phyloP scores from a whole-genome alignment of 257 asterid genomes.

The Jasminum sambac region DNA sequence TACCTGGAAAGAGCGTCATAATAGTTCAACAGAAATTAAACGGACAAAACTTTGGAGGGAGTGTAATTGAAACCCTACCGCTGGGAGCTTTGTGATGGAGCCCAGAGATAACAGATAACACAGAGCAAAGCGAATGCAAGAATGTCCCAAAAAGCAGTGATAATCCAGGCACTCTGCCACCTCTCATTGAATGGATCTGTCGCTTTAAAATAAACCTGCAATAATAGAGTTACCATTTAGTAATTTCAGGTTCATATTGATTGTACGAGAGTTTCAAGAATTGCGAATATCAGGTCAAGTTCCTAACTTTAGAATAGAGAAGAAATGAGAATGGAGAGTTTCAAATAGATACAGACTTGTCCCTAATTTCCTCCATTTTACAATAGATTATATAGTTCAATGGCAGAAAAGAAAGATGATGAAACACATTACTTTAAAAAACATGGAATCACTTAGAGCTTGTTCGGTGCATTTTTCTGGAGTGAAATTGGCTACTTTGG shows the following conservation, averaged over 20 bases:
- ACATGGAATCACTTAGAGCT: background rate
- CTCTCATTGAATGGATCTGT: conserved; percentile 96
- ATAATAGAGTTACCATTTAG: conserved; percentile 22
- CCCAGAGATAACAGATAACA: conserved; percentile 96
- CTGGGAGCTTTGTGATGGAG: conserved; percentile 93
- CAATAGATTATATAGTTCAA: background rate
- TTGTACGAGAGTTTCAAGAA: conserved; percentile 14
- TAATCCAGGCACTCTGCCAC: conserved; percentile 96
- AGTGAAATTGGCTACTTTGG: too few relatives aligned
- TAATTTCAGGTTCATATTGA: conserved; percentile 15
- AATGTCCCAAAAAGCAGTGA: conserved; percentile 97
- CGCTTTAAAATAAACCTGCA: conserved; percentile 91
- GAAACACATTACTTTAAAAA: background rate
- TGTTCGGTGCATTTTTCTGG: too few relatives aligned
- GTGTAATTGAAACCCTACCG: conserved; percentile 45
- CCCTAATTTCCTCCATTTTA: background rate
- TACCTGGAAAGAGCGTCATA: conserved; percentile 49
- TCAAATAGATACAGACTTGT: background rate
- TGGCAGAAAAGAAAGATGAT: background rate
- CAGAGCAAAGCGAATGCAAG: conserved; percentile 73
- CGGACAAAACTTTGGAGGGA: background rate
- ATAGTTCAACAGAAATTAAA: conserved; percentile 1
- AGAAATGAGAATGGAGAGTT: background rate
- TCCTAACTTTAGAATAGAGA: background rate
- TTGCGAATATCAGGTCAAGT: background rate